Percentiles rank a stretch among this genome's conserved stretches.
phyloP scores from a whole-genome alignment of 257 asterid species.

The Solanum gandarillasii region DNA sequence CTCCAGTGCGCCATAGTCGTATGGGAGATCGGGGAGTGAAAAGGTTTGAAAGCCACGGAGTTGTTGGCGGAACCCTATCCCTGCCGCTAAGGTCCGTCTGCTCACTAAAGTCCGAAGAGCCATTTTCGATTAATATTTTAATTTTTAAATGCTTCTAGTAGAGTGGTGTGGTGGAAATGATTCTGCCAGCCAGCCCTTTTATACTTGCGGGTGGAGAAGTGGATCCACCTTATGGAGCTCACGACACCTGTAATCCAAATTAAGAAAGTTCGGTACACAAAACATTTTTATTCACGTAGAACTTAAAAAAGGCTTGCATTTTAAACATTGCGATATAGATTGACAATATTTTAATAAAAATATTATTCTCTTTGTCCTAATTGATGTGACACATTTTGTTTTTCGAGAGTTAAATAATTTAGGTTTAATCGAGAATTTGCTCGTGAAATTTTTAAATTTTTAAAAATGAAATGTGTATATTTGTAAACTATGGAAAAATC shows the following conservation, averaged over 20 bases:
- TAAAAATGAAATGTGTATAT: too few relatives aligned
- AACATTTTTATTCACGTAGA: rapidly evolving
- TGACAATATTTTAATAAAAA: too few relatives aligned
- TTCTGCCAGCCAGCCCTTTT: background rate
- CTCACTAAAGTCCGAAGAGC: conserved; percentile 46
- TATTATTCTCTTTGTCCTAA: too few relatives aligned
- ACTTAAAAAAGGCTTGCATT: too few relatives aligned
- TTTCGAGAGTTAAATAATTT: too few relatives aligned
- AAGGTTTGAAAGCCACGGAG: conserved; percentile 48
- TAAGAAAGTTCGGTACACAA: background rate
- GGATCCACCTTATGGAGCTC: background rate
- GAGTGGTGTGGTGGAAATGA: background rate
- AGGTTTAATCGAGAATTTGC: too few relatives aligned
- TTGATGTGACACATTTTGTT: too few relatives aligned
- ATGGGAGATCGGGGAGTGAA: conserved; percentile 78
- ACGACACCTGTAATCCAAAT: background rate
- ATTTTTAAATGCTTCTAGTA: background rate
- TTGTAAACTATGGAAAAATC: too few relatives aligned
- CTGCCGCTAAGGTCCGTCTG: conserved; percentile 16
- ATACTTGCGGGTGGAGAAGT: background rate
- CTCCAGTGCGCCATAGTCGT: conserved; percentile 81
- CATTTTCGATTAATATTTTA: conserved; percentile 17
- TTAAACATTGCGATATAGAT: background rate
- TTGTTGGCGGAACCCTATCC: conserved; percentile 26
- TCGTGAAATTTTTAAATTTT: too few relatives aligned